Base-by-base conservation (phyloP, 345 rosid species). In the Noccaea caerulescens region DNA sequence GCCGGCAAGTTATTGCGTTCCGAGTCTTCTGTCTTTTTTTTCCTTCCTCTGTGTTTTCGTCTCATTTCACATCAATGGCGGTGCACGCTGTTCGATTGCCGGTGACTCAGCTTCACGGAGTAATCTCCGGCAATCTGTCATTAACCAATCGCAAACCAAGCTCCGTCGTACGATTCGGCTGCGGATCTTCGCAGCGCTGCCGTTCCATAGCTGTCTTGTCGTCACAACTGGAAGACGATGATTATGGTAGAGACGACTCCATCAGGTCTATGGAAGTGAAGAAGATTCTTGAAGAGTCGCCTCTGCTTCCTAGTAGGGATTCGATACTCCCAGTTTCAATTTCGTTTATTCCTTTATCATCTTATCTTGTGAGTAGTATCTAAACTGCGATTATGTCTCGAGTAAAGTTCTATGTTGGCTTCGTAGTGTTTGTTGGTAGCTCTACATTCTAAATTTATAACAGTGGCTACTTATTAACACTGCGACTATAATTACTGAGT, bases 221-320 rank as follows among this genome's bases (percentile, higher is more conserved):
- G 32, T 78, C 86, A 2, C 13, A 71, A 18, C 72, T 11, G 56
- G 81, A 73, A 55, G 80, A 67, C 12, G 71, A 66, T 64, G 73
- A 58, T 27, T 33, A 45, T 63, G 63, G 56, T 10, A 52, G 36
- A 50, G 72, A 75, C 2, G 79, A 59, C 6, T 76, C 63, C 20
- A 6, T 63, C 10, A 82, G 66, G 30, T 80, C 86, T 25, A 43
- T 84, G 33, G 85, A 84, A 56, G 37, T 84, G 71, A 77, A 77
- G 74, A 77, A 65, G 50, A 56, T 73, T 36, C 4, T 77, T 0
- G 84, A 82, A 9, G 83, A 80, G 5, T 67, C 82, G 27, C 84
- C 77, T 38, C 82, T 73, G 57, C 89, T 89, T 60, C 96, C 96
- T 4, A 84, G 98, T 90, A 86, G 10, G 84, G 1, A 27, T 51